A percentile compares a stretch with the other conserved stretches of the same genome.
Conservation (phyloP, 495 filamentous ascomycete genomes). For the Hypoxylon subgilvum region DNA sequence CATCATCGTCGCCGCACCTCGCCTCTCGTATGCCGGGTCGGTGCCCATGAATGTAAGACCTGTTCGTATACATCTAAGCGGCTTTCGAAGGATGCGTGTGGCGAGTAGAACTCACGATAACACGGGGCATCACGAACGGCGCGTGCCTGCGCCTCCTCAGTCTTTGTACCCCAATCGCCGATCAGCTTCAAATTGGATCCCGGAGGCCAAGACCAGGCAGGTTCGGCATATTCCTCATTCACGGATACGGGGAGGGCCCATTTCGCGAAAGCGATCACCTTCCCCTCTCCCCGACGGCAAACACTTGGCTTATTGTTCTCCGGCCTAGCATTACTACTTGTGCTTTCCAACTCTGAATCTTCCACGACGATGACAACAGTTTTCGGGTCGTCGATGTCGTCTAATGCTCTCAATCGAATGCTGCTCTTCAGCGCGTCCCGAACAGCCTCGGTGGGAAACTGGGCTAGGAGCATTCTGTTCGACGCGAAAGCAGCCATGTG, state of each 20-base stretch:
- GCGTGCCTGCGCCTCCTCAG: slow-evolving; percentile 35
- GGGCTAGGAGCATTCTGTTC: slow-evolving; percentile 48
- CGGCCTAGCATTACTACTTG: neutral
- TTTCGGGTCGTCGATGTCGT: slow-evolving; percentile 41
- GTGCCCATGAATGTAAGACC: slow-evolving; percentile 46
- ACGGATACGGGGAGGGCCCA: slow-evolving; percentile 43
- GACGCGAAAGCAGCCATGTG: slow-evolving; percentile 50
- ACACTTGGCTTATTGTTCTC: too few relatives aligned
- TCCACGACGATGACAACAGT: slow-evolving; percentile 39
- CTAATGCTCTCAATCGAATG: slow-evolving; percentile 40
- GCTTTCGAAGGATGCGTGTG: neutral
- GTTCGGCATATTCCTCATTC: slow-evolving; percentile 19
- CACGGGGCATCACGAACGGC: slow-evolving; percentile 37
- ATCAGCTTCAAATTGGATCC: slow-evolving; percentile 39
- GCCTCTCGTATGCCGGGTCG: slow-evolving; percentile 34
- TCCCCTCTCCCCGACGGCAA: too few relatives aligned
- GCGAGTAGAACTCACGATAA: slow-evolving; percentile 38
- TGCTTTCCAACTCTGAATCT: neutral
- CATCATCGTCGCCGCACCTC: slow-evolving; percentile 42
- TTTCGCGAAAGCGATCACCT: slow-evolving; percentile 49
- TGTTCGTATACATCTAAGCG: neutral
- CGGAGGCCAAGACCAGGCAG: slow-evolving; percentile 42
- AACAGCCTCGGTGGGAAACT: slow-evolving; percentile 46
- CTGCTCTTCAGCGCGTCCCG: slow-evolving; percentile 33
- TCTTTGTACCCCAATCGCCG: slow-evolving; percentile 35